Evolutionary conservation across 2,329 filamentous ascomycete species (phyloP).

Genomic region (Teratosphaeria nubilosa): DNA sequence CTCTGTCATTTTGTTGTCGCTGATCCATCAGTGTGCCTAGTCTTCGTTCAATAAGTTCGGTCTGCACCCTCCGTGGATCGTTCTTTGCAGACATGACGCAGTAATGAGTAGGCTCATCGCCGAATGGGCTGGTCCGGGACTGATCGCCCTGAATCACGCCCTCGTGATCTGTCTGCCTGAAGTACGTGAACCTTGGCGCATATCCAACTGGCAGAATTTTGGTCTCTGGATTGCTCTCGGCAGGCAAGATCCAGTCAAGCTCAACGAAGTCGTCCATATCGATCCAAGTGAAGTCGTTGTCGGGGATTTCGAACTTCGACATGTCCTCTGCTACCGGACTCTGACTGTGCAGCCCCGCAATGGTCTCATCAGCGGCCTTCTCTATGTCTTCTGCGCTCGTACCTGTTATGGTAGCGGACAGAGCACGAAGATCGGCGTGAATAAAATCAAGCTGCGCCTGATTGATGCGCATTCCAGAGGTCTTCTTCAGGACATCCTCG

Average conservation of each 20-base stretch:
- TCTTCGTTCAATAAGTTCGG: constrained; percentile 70
- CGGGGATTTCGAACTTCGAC: constrained; percentile 87
- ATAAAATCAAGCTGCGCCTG: constrained; percentile 87
- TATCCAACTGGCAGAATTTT: constrained; percentile 88
- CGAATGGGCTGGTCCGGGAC: constrained; percentile 78
- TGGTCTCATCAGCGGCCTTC: constrained; percentile 51
- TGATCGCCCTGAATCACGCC: constrained; percentile 70
- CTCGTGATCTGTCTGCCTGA: constrained; percentile 88
- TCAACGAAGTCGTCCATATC: constrained; percentile 99
- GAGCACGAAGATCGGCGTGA: constrained; percentile 80
- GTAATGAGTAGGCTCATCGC: constrained; percentile 83
- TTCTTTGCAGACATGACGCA: constrained; percentile 73
- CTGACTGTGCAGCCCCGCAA: constrained; percentile 46
- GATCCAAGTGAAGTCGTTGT: constrained; percentile 92
- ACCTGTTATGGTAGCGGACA: constrained; percentile 80
- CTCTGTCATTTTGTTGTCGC: constrained; percentile 61
- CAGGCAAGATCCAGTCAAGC: constrained; percentile 87
- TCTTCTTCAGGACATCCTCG: constrained; percentile 62
- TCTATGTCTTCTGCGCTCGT: constrained; percentile 69
- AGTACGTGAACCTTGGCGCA: constrained; percentile 93
- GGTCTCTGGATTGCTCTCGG: constrained; percentile 81
- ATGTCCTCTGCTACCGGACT: constrained; percentile 46
- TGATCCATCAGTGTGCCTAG: constrained; percentile 70
- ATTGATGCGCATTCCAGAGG: constrained; percentile 91
- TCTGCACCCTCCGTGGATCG: constrained; percentile 81